Percentiles rank a stretch among this genome's conserved stretches.
Conservation (phyloP, 768 basidiomycete genomes). For the Hypholoma fasciculare region DNA sequence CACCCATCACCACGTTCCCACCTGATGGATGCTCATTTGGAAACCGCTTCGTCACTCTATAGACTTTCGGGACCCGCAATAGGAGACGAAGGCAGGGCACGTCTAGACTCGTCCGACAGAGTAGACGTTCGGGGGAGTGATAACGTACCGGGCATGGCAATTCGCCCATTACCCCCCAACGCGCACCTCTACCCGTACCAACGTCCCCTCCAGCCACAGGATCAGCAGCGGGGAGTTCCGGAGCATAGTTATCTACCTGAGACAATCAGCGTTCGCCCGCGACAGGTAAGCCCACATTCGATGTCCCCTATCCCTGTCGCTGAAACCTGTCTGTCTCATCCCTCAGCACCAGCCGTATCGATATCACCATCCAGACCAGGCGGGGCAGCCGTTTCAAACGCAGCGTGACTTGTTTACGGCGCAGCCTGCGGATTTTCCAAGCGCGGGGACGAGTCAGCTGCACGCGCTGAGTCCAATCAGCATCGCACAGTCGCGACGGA, state of each 20-base stretch:
- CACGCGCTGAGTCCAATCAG: not conserved
- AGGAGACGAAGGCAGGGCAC: not conserved
- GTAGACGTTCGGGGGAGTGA: not conserved
- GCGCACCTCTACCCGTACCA: not conserved
- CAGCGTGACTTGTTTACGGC: not conserved
- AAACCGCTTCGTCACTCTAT: constrained; percentile 19
- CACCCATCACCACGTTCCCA: constrained; percentile 26
- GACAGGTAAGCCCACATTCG: not conserved
- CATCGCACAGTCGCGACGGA: not conserved
- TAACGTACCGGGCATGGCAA: not conserved
- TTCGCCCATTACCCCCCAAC: not conserved
- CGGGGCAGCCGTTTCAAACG: not conserved
- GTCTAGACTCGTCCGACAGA: not conserved
- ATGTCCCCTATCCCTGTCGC: not conserved
- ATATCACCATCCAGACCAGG: not conserved
- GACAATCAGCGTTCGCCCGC: not conserved
- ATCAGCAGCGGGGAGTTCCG: not conserved
- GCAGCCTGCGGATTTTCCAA: not conserved
- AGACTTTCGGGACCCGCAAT: constrained; percentile 1
- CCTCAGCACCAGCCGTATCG: not conserved
- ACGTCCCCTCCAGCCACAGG: not conserved
- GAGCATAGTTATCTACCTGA: not conserved
- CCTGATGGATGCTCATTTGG: constrained; percentile 29
- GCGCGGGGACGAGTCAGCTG: not conserved
- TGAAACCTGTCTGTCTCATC: not conserved